These are phyloP conservation scores for Vitis hybrid DNA, from an alignment of 177 flowering plant genomes.

Conservation along the genomic window DNA sequence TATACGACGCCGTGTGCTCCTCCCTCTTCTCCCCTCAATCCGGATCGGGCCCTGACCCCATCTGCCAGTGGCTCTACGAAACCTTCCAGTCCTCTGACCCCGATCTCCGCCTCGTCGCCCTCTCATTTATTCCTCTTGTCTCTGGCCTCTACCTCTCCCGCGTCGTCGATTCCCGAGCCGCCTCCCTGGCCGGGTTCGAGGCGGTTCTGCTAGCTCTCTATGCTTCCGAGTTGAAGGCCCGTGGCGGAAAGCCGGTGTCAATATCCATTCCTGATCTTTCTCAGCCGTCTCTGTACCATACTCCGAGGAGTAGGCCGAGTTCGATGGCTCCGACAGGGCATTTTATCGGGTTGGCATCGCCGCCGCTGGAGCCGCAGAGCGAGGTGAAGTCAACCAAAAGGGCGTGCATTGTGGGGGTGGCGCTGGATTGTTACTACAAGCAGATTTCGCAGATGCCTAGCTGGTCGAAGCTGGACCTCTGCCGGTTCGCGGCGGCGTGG, in stretches of 20 bases:
- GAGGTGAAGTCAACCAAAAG: constrained; percentile 91
- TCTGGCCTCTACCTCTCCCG: constrained; percentile 71
- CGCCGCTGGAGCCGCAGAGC: constrained; percentile 75
- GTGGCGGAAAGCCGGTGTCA: constrained; percentile 68
- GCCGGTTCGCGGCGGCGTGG: constrained; percentile 66
- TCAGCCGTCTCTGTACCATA: constrained; percentile 81
- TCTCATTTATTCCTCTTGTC: constrained; percentile 72
- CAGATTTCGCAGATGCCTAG: constrained; percentile 84
- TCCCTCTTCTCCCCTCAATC: constrained; percentile 53
- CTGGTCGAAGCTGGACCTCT: constrained; percentile 82
- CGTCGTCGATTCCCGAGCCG: constrained; percentile 24
- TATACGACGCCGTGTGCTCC: constrained; percentile 55
- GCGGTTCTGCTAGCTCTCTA: constrained; percentile 80
- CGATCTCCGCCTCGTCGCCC: constrained; percentile 77
- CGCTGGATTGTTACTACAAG: constrained; percentile 71
- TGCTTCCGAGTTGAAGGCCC: constrained; percentile 58
- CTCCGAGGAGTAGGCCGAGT: constrained; percentile 37
- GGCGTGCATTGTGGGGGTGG: constrained; percentile 68
- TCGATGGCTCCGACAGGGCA: constrained; percentile 4
- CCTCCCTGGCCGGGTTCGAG: constrained; percentile 87
- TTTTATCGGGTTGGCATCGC: constrained; percentile 54
- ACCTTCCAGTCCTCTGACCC: constrained; percentile 75
- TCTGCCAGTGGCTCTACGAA: constrained; percentile 98
- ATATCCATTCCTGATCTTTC: constrained; percentile 77
- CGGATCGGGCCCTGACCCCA: constrained; percentile 81